Percentiles rank a stretch among this genome's conserved stretches.
Evolutionary conservation across 2,329 filamentous ascomycete species (phyloP).

Genomic region (Phaeomoniella chlamydospora): DNA sequence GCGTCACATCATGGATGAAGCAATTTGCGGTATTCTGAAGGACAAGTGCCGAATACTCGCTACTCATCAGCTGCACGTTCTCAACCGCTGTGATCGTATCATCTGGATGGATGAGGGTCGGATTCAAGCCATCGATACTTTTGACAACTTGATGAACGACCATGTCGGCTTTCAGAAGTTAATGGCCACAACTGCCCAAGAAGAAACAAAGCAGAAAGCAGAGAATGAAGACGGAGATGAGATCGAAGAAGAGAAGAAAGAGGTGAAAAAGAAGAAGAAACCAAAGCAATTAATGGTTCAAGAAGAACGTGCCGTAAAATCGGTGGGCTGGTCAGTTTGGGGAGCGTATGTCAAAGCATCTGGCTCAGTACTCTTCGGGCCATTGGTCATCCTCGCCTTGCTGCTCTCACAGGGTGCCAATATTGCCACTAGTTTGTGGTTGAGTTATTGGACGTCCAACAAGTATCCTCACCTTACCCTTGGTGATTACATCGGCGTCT

Average conservation of each 20-base stretch:
- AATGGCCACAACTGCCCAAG: constrained; percentile 65
- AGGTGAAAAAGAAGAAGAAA: constrained; percentile 33
- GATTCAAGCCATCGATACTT: constrained; percentile 77
- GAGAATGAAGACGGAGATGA: constrained; percentile 34
- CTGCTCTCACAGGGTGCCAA: constrained; percentile 67
- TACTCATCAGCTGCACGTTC: constrained; percentile 88
- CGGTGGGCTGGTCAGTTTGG: constrained; percentile 71
- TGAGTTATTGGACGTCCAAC: constrained; percentile 83
- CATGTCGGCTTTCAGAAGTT: constrained; percentile 67
- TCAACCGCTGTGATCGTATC: constrained; percentile 80
- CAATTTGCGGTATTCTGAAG: constrained; percentile 75
- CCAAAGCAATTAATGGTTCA: constrained; percentile 28
- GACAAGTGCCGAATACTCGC: constrained; percentile 84
- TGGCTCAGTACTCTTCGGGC: constrained; percentile 54
- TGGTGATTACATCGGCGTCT: constrained; percentile 56
- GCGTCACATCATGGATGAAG: constrained; percentile 74
- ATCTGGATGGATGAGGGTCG: constrained; percentile 83
- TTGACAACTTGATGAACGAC: constrained; percentile 68
- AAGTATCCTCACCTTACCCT: constrained; percentile 49
- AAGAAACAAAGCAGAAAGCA: constrained; percentile 32
- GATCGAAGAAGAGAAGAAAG: constrained; percentile 32
- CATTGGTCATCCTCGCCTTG: constrained; percentile 49
- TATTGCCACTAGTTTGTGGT: constrained; percentile 78
- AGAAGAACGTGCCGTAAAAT: constrained; percentile 50
- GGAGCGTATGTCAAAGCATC: constrained; percentile 62